phyloP scores from a whole-genome alignment of 176 grass and related monocot genomes.

The Carex pumila region DNA sequence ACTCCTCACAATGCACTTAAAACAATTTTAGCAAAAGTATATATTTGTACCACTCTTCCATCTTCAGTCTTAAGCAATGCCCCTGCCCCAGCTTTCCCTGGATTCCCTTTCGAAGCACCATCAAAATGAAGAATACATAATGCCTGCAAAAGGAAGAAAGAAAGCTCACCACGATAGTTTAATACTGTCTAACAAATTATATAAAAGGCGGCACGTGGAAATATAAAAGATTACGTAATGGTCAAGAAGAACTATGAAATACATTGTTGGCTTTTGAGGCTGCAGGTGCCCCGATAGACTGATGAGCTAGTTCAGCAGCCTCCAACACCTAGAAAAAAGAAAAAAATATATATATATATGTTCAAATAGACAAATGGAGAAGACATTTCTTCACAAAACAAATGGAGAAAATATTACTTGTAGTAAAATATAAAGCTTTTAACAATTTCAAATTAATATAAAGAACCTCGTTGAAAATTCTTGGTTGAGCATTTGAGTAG shows the following conservation, averaged over 20 bases:
- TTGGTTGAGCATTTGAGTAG: constrained; percentile 36
- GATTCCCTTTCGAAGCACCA: constrained; percentile 91
- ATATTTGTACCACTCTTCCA: constrained; percentile 53
- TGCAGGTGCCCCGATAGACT: neutral
- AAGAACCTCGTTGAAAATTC: constrained; percentile 46
- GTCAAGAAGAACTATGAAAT: neutral
- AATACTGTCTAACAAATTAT: neutral
- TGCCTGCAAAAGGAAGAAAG: constrained; percentile 36
- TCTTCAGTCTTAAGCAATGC: constrained; percentile 65
- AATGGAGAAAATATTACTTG: neutral
- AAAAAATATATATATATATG: neutral
- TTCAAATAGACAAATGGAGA: neutral
- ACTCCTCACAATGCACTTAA: neutral
- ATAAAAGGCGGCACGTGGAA: neutral
- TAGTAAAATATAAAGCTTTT: neutral
- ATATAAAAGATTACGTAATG: neutral
- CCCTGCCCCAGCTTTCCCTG: constrained; percentile 78
- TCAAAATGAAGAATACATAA: constrained; percentile 63
- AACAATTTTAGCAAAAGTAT: neutral
- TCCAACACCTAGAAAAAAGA: neutral
- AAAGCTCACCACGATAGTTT: neutral
- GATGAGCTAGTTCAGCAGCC: neutral
- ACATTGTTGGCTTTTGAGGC: constrained; percentile 9
- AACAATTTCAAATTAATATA: constrained; percentile 1
- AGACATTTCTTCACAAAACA: neutral